Conservation (phyloP, 2,329 filamentous ascomycete species). For the Aspergillus sp. region DNA sequence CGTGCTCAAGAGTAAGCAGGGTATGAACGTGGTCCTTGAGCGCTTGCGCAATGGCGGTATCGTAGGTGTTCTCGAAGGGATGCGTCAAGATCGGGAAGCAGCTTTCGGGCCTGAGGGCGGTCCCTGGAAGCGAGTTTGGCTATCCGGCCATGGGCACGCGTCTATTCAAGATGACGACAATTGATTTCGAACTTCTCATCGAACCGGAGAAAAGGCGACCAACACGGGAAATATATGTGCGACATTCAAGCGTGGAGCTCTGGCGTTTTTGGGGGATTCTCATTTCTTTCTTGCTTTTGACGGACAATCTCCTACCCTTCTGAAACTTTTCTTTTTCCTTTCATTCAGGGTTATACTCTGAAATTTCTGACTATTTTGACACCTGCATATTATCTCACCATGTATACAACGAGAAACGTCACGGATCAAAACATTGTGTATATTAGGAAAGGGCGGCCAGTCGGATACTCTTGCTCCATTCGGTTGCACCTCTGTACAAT, state of each 20-base stretch:
- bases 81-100: constrained; percentile 62
- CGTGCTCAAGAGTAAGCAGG: constrained; percentile 63
- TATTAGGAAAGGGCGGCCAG: constrained; percentile 18
- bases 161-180: constrained; percentile 33
- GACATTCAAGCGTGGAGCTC: constrained; percentile 29
- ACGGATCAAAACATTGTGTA: constrained; percentile 21
- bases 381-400: constrained; percentile 20
- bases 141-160: constrained; percentile 33
- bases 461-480: constrained; percentile 6
- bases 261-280: constrained; percentile 23
- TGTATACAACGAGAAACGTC: constrained; percentile 16
- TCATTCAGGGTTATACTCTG: neutral
- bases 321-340: constrained; percentile 10
- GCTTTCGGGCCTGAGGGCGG: constrained; percentile 38
- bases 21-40: constrained; percentile 67
- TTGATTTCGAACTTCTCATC: constrained; percentile 12
- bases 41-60: constrained; percentile 65
- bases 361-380: constrained; percentile 6
- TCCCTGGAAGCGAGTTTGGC: constrained; percentile 46
- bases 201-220: neutral
- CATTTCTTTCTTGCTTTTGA: constrained; percentile 13
- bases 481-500: constrained; percentile 21
- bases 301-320: constrained; percentile 26
- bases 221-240: constrained; percentile 17
- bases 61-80: constrained; percentile 69